phyloP scores from a whole-genome alignment of 148 eudicot genomes.

The Pouteria glomerata region DNA sequence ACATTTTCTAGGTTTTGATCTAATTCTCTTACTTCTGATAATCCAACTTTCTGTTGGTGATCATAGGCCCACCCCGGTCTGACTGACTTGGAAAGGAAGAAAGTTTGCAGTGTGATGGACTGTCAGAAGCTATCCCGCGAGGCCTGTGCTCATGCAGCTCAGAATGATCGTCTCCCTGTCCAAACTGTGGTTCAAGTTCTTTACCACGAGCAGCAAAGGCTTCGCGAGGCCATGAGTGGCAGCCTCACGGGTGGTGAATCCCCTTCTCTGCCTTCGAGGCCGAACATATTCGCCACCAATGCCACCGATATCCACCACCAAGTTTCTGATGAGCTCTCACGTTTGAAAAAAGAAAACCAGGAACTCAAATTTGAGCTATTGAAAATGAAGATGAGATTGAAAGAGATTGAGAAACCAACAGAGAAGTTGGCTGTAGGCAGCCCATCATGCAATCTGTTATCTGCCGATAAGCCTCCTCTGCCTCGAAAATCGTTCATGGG shows the following conservation, averaged over 20 bases:
- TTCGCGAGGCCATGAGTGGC: constrained; percentile 48
- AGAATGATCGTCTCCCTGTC: constrained; percentile 85
- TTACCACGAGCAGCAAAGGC: constrained; percentile 87
- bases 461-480: constrained; percentile 48
- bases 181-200: constrained; percentile 90
- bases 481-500: constrained; percentile 57
- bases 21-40: neutral
- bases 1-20: neutral
- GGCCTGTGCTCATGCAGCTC: constrained; percentile 95
- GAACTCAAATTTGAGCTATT: constrained; percentile 72
- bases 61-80: constrained; percentile 72
- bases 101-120: constrained; percentile 89
- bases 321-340: constrained; percentile 34
- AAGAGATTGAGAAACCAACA: constrained; percentile 48
- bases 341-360: constrained; percentile 59
- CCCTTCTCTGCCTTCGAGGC: constrained; percentile 22
- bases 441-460: constrained; percentile 24
- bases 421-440: constrained; percentile 23
- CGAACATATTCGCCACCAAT: constrained; percentile 10
- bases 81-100: constrained; percentile 75
- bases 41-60: neutral
- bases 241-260: constrained; percentile 11
- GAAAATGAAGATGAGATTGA: constrained; percentile 58
- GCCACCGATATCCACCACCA: no score
- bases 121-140: constrained; percentile 90